Conservation (phyloP, 1,139 yeast genomes). For the Taiozyma onychis region DNA sequence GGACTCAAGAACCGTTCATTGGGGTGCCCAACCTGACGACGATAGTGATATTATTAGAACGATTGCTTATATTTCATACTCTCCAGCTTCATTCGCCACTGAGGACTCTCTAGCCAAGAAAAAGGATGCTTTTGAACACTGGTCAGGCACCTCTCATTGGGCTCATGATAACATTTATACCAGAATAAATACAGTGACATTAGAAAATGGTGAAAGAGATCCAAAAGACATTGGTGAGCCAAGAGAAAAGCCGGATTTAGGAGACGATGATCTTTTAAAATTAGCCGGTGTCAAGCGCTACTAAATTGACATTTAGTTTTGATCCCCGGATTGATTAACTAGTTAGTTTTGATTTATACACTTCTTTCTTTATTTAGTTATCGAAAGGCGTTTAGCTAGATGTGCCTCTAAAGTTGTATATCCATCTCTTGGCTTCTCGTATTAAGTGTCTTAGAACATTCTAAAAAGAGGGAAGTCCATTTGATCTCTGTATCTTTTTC, state of each 20-base stretch:
- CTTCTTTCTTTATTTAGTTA: no score
- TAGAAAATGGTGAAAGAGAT: constrained; percentile 17
- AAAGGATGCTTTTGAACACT: constrained; percentile 17
- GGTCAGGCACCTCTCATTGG: constrained; percentile 27
- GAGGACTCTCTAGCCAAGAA: constrained; percentile 17
- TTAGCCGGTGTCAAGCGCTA: constrained; percentile 19
- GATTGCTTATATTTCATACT: constrained; percentile 3
- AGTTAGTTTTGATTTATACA: no score
- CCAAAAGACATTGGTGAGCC: constrained; percentile 16
- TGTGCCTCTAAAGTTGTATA: no score
- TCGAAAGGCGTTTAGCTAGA: no score
- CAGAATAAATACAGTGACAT: constrained; percentile 9
- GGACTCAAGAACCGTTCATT: constrained; percentile 27
- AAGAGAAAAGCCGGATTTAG: constrained; percentile 13
- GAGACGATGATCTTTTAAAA: constrained; percentile 15
- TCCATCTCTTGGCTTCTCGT: no score
- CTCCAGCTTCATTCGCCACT: constrained; percentile 17
- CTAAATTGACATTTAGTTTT: not conserved
- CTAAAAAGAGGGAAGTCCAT: no score
- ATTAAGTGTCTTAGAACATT: no score
- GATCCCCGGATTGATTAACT: no score
- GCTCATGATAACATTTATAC: constrained; percentile 24
- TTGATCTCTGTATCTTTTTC: no score
- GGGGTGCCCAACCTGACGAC: constrained; percentile 19
- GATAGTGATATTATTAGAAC: constrained; percentile 9